phyloP scores from a whole-genome alignment of 352 stramenopile genomes.

The Plasmopara viticola region DNA sequence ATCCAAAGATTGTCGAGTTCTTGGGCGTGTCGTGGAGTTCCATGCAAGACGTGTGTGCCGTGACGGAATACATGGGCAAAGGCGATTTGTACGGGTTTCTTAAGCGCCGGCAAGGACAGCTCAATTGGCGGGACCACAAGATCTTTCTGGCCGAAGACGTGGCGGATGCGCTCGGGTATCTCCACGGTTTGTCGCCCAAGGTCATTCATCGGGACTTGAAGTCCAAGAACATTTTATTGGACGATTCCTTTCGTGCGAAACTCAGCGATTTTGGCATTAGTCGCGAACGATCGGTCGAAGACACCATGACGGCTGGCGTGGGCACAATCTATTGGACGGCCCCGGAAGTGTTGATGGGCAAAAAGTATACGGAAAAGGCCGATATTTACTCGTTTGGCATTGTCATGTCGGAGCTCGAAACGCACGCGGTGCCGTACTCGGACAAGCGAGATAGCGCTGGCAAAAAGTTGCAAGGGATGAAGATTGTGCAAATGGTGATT shows the following conservation, averaged over 20 bases:
- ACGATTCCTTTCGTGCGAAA: constrained; percentile 56
- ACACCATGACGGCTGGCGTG: constrained; percentile 79
- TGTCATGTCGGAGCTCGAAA: constrained; percentile 77
- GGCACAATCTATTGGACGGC: constrained; percentile 84
- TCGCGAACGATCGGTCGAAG: constrained; percentile 62
- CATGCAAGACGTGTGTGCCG: constrained; percentile 57
- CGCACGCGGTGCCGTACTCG: constrained; percentile 70
- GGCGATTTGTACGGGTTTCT: constrained; percentile 72
- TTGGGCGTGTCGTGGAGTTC: constrained; percentile 71
- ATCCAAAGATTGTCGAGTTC: constrained; percentile 82
- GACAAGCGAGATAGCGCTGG: constrained; percentile 65
- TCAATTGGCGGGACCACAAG: constrained; percentile 73
- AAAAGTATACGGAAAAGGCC: constrained; percentile 80
- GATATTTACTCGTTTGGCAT: constrained; percentile 85
- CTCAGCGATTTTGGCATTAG: constrained; percentile 77
- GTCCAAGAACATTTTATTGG: constrained; percentile 72
- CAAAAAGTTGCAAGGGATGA: constrained; percentile 77
- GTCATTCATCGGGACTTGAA: constrained; percentile 81
- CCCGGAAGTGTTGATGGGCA: constrained; percentile 72
- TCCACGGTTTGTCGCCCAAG: constrained; percentile 64
- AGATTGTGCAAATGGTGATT: constrained; percentile 82
- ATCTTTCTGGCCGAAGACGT: constrained; percentile 70
- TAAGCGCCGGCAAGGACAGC: constrained; percentile 53
- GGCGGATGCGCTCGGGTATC: constrained; percentile 59
- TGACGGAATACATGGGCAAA: constrained; percentile 81